Conservation (phyloP, 345 rosid genomes). For the Ailanthus altissimus region DNA sequence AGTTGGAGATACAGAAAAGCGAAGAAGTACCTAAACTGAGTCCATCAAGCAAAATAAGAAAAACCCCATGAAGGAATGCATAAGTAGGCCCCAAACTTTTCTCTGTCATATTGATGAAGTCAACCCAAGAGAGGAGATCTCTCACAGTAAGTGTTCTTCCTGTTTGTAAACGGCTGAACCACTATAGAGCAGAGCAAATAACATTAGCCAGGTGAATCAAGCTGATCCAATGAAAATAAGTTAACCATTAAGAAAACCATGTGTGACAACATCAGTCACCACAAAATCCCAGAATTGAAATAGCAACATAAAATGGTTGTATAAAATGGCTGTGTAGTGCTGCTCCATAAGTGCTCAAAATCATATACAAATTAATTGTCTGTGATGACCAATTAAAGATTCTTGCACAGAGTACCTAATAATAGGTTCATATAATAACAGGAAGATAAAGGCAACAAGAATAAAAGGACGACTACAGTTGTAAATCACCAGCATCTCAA, state of each 20-base stretch:
- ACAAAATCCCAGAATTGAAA: neutral
- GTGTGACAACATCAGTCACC: neutral
- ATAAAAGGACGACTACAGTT: constrained; percentile 12
- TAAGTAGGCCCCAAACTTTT: constrained; percentile 54
- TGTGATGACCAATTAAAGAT: neutral
- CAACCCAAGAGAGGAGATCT: constrained; percentile 92
- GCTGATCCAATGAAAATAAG: constrained; percentile 1
- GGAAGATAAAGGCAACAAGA: neutral
- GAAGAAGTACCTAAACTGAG: constrained; percentile 66
- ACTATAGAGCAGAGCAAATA: constrained; percentile 50
- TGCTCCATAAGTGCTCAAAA: constrained; percentile 2
- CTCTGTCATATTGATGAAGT: constrained; percentile 58
- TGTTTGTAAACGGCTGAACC: constrained; percentile 71
- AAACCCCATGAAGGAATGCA: constrained; percentile 84
- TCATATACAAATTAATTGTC: neutral
- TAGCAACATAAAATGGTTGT: no score
- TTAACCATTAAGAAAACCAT: neutral
- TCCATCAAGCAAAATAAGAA: constrained; percentile 94
- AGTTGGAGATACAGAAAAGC: neutral
- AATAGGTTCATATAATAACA: neutral
- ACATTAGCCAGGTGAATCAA: constrained; percentile 19
- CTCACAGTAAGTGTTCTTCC: constrained; percentile 87
- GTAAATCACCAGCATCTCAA: neutral
- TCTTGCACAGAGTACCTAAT: neutral
- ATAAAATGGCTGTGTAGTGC: neutral